Conservation (phyloP, 2,329 filamentous ascomycete genomes). For the Thelonectria olida region DNA sequence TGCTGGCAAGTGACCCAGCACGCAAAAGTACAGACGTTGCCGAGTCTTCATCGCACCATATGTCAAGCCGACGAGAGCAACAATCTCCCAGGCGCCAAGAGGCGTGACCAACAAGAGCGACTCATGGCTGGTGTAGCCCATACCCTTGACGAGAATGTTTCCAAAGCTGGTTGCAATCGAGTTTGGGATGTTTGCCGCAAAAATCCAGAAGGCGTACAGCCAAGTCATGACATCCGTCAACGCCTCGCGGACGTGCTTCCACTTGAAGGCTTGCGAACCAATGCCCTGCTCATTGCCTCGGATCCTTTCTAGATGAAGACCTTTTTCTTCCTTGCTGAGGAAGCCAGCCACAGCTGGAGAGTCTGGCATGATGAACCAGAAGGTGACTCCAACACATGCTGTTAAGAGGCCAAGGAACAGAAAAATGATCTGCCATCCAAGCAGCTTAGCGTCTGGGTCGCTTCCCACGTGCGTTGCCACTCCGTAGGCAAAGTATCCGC, state of each 20-base stretch:
- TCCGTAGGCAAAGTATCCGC: constrained; percentile 34
- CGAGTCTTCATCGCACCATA: constrained; percentile 26
- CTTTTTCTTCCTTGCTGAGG: constrained; percentile 17
- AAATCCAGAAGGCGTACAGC: constrained; percentile 33
- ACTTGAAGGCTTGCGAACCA: constrained; percentile 30
- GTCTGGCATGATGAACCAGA: constrained; percentile 30
- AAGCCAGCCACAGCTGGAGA: constrained; percentile 21
- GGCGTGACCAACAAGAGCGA: constrained; percentile 27
- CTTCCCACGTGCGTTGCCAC: constrained; percentile 29
- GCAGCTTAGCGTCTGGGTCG: constrained; percentile 16
- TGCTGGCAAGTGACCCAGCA: constrained; percentile 26
- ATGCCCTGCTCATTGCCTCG: constrained; percentile 29
- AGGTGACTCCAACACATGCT: constrained; percentile 5
- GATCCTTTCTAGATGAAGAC: constrained; percentile 22
- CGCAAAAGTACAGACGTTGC: constrained; percentile 25
- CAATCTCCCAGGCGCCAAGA: constrained; percentile 29
- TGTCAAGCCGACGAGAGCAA: constrained; percentile 23
- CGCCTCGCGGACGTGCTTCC: constrained; percentile 28
- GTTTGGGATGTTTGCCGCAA: constrained; percentile 34
- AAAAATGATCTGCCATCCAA: constrained; percentile 28
- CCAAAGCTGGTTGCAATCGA: constrained; percentile 29
- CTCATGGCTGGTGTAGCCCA: constrained; percentile 23
- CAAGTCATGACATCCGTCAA: constrained; percentile 30
- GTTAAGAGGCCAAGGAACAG: constrained; percentile 26
- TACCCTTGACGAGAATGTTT: constrained; percentile 27